Evolutionary conservation across 257 asterid genomes (phyloP).

Genomic region (Penstemon davidsonii): DNA sequence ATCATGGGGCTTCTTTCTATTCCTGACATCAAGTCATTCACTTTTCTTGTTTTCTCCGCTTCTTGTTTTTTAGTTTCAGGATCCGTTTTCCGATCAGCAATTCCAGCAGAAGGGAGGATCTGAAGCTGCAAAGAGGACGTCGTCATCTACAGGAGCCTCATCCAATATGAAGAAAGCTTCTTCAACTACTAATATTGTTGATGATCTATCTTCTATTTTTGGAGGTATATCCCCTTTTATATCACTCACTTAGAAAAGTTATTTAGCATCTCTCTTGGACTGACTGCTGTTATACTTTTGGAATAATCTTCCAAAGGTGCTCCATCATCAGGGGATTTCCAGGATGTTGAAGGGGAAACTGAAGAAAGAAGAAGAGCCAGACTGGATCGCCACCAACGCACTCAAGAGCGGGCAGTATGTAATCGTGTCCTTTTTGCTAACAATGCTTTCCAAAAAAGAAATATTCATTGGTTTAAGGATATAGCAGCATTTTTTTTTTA

Average conservation of each 20-base stretch:
- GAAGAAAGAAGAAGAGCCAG: slow-evolving; percentile 97
- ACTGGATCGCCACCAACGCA: slow-evolving; percentile 87
- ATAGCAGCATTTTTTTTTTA: slow-evolving; percentile 3
- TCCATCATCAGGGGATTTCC: slow-evolving; percentile 77
- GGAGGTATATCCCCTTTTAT: slow-evolving; percentile 54
- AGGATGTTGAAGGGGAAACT: slow-evolving; percentile 89
- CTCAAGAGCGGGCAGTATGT: slow-evolving; percentile 95
- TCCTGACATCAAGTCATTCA: slow-evolving; percentile 12
- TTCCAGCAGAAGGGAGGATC: slow-evolving; percentile 62
- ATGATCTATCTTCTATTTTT: slow-evolving; percentile 91
- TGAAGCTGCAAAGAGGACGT: slow-evolving; percentile 63
- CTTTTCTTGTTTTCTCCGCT: slow-evolving; percentile 21
- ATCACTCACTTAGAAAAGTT: slow-evolving; percentile 19
- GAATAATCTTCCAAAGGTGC: slow-evolving; percentile 47
- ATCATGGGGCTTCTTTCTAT: slow-evolving; percentile 13
- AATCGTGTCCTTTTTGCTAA: slow-evolving; percentile 20
- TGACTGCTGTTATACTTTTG: slow-evolving; percentile 34
- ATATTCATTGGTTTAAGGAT: slow-evolving; percentile 14
- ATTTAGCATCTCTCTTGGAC: slow-evolving; percentile 23
- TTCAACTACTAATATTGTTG: slow-evolving; percentile 74
- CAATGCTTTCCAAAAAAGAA: not conserved
- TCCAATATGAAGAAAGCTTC: slow-evolving; percentile 80
- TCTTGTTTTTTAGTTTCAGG: slow-evolving; percentile 37
- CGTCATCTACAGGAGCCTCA: slow-evolving; percentile 39
- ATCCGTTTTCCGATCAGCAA: slow-evolving; percentile 65